Evolutionary conservation across 441 rosid species (phyloP).

Genomic region (Populus hybrid): DNA sequence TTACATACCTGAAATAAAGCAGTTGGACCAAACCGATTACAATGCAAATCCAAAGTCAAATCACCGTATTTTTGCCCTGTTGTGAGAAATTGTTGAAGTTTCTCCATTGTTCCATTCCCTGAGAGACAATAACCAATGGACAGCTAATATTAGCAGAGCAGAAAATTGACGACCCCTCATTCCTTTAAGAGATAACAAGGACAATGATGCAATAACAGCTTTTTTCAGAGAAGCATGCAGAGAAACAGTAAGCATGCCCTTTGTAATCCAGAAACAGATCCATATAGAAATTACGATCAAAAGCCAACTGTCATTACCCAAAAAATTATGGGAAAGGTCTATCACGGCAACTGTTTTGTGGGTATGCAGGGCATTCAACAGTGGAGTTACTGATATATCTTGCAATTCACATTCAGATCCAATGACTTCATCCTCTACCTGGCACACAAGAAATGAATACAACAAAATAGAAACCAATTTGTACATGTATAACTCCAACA

Average conservation of each 20-base stretch:
- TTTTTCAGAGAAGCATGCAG: not conserved
- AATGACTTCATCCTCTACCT: conserved; percentile 92
- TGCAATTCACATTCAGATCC: conserved; percentile 88
- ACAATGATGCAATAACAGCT: not conserved
- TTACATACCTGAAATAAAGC: conserved; percentile 84
- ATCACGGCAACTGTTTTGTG: conserved; percentile 70
- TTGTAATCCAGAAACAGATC: not conserved
- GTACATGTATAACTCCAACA: not conserved
- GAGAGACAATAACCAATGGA: conserved; percentile 28
- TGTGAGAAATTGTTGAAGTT: conserved; percentile 65
- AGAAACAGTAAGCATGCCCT: conserved; percentile 1
- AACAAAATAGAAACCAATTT: conserved; percentile 8
- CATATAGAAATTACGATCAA: conserved; percentile 7
- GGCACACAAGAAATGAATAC: conserved; percentile 17
- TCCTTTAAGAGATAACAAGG: not conserved
- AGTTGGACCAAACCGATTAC: conserved; percentile 95
- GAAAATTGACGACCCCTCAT: not conserved
- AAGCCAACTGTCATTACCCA: conserved; percentile 52
- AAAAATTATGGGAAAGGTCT: conserved; percentile 87
- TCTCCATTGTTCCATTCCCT: conserved; percentile 99
- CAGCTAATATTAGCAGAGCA: conserved; percentile 14
- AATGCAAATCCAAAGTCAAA: conserved; percentile 92
- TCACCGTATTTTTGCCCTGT: conserved; percentile 80
- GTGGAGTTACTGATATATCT: conserved; percentile 84
- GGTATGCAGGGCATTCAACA: conserved; percentile 62